These are phyloP conservation scores for Cladosporium sp. DNA, from an alignment of 2,329 filamentous ascomycete genomes.

Conservation along the genomic window DNA sequence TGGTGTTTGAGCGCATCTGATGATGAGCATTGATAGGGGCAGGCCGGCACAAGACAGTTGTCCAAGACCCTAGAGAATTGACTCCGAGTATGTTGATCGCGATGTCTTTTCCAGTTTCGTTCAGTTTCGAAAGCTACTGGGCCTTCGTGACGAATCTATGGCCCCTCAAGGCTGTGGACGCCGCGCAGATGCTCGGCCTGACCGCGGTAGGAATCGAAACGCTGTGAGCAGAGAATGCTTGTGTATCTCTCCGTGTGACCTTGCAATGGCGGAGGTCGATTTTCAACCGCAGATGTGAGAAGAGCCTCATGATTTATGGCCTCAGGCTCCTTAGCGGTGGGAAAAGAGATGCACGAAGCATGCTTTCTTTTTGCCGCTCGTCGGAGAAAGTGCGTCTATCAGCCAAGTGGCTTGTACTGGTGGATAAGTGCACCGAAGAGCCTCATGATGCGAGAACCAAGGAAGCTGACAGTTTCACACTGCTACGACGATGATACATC, in stretches of 20 bases:
- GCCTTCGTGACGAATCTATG: slow-evolving; percentile 3
- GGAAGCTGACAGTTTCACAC: no score
- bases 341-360: neutral
- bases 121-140: neutral
- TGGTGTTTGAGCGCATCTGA: neutral
- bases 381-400: neutral
- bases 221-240: neutral
- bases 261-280: neutral
- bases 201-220: neutral
- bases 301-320: neutral
- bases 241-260: neutral
- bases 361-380: neutral
- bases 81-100: neutral
- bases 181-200: neutral
- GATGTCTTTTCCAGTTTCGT: neutral
- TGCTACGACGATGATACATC: no score
- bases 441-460: no score
- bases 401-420: no score
- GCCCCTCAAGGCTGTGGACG: neutral
- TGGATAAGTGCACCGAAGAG: no score
- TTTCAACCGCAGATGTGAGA: no score
- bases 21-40: neutral
- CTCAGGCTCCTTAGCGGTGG: neutral
- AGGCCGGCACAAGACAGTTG: neutral
- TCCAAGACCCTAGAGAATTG: neutral